Conservation (phyloP, 148 eudicot species). For the Gaultheria prostrata region DNA sequence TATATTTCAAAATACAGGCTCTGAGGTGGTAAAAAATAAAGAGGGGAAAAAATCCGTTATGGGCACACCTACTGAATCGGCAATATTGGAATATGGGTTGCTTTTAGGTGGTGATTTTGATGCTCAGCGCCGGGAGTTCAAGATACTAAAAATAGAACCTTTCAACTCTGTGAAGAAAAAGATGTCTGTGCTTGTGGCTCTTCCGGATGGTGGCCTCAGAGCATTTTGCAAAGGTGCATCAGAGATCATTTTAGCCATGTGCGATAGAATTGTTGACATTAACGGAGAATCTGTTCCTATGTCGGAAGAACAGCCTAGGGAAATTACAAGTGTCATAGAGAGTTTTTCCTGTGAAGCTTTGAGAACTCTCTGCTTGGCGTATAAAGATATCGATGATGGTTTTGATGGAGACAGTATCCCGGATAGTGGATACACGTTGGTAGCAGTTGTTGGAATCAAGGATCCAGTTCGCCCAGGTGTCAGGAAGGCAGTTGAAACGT, state of each 20-base stretch:
- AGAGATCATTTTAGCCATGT: conserved; percentile 26
- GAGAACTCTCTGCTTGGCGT: conserved; percentile 33
- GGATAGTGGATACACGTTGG: conserved; percentile 25
- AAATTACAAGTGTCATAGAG: conserved; percentile 15
- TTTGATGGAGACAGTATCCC: conserved; percentile 24
- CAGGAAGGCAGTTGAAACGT: conserved; percentile 28
- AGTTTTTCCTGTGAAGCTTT: conserved; percentile 32
- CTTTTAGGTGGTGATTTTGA: conserved; percentile 31
- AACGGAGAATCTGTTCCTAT: conserved; percentile 28
- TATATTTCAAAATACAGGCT: conserved; percentile 25
- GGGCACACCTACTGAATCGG: conserved; percentile 36
- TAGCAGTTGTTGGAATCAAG: conserved; percentile 36
- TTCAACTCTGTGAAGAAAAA: conserved; percentile 35
- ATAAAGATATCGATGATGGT: conserved; percentile 22
- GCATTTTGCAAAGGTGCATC: conserved; percentile 40
- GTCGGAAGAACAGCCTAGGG: conserved; percentile 10
- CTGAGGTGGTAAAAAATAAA: conserved; percentile 27
- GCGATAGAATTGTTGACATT: conserved; percentile 22
- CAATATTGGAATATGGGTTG: conserved; percentile 32
- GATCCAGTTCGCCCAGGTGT: conserved; percentile 43
- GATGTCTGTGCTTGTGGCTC: conserved; percentile 32
- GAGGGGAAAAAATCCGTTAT: conserved; percentile 25
- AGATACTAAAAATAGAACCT: conserved; percentile 31
- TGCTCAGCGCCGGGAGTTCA: conserved; percentile 20
- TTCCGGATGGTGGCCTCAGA: conserved; percentile 19